Conservation (phyloP, 2,329 filamentous ascomycete genomes). For the Penicillium janthinellum region DNA sequence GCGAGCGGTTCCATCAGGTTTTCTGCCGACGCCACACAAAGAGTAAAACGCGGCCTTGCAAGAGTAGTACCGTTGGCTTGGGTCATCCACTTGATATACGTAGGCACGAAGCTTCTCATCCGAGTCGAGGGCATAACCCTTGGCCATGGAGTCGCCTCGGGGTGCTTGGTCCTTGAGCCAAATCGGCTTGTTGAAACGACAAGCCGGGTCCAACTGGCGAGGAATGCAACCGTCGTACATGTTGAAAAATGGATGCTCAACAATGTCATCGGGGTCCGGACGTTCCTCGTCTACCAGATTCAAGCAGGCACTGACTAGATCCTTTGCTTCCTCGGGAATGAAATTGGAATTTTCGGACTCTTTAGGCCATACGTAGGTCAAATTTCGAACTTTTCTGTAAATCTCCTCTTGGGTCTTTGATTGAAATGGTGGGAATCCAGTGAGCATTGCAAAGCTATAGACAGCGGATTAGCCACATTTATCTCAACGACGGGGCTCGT, state of each 20-base stretch:
- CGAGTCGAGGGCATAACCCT: slow-evolving; percentile 48
- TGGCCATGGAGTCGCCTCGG: slow-evolving; percentile 47
- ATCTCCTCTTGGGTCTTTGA: slow-evolving; percentile 62
- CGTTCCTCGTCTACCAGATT: slow-evolving; percentile 52
- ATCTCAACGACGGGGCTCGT: not conserved
- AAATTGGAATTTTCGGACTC: slow-evolving; percentile 47
- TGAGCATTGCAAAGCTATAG: slow-evolving; percentile 85
- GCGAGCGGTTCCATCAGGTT: slow-evolving; percentile 44
- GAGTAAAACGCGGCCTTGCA: slow-evolving; percentile 48
- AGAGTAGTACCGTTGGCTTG: slow-evolving; percentile 41
- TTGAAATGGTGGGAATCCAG: slow-evolving; percentile 94
- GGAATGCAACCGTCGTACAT: slow-evolving; percentile 54
- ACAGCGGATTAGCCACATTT: slow-evolving; percentile 25
- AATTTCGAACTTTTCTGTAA: slow-evolving; percentile 51
- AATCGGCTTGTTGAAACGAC: slow-evolving; percentile 41
- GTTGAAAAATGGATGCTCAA: slow-evolving; percentile 53
- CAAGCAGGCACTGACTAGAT: slow-evolving; percentile 50
- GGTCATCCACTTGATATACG: slow-evolving; percentile 40
- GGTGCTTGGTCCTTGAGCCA: slow-evolving; percentile 50
- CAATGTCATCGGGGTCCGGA: slow-evolving; percentile 53
- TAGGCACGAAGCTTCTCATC: slow-evolving; percentile 42
- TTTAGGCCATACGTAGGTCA: slow-evolving; percentile 54
- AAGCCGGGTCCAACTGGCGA: slow-evolving; percentile 43
- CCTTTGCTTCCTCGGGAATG: slow-evolving; percentile 53
- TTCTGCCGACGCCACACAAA: slow-evolving; percentile 49